Base-by-base conservation (phyloP, 2,329 filamentous ascomycete species). In the Metarhizium album region DNA sequence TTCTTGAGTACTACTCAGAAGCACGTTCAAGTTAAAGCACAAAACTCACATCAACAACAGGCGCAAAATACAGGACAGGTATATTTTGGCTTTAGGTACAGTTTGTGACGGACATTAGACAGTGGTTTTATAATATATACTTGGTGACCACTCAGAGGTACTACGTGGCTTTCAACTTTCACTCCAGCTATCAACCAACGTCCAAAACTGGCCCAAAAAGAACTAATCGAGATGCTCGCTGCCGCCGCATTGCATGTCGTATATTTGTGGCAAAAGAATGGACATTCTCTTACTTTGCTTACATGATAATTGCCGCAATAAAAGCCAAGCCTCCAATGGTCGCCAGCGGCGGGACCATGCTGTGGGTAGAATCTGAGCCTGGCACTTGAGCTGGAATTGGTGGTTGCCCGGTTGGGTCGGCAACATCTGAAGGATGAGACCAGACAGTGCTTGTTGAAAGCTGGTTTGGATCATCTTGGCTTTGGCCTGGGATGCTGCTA, bases 341-440 rank as follows among this genome's bases (percentile, higher is more conserved):
- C 6, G 52, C 45, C 9, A 66, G 45, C 3, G 58, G 51, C 5
- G 59, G 54, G 16, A 60, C 42, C 2, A 54, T 54, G 20, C 56
- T 55, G 16, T 52, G 56, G 1, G 48, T 57, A 2, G 62, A 63
- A 43, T 58, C 58, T 3, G 66, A 66, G 4, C 58, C 54, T 5
- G 54, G 54, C 2, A 68, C 59, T 23, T 54, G 58, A 6, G 57
- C 64, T 20, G 64, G 63, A 9, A 56, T 49, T 16, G 57, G 56
- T 7, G 59, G 57, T 9, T 54, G 51, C 7, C 57, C 57, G 9
- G 57, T 53, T 2, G 58, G 52, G 4, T 47, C 51, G 37, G 52
- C 53, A 9, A 52, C 46, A 29, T 55, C 42, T 1, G 59, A 59
- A 23, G 62, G 53, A 48, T 52, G 52, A 38, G 59, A 52, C 53